Percentiles rank a stretch among this genome's conserved stretches.
Evolutionary conservation across 768 basidiomycete genomes (phyloP).

Genomic region (Hygrophorus russula): DNA sequence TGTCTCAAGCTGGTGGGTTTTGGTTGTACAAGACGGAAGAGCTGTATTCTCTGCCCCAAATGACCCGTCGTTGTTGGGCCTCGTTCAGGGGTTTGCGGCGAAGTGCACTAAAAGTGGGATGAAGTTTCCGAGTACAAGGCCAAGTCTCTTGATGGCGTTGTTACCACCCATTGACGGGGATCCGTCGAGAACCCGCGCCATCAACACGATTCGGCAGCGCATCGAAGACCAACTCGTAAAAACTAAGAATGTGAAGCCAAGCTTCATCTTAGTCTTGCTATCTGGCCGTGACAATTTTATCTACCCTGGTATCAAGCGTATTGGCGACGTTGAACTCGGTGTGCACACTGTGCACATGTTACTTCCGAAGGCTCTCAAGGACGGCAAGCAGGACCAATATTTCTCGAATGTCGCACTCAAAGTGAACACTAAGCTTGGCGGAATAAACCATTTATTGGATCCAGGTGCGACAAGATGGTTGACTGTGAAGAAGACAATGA

Average conservation of each 20-base stretch:
- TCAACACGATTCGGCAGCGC: constrained; percentile 27
- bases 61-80: constrained; percentile 27
- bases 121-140: constrained; percentile 24
- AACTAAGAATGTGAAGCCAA: constrained; percentile 28
- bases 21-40: constrained; percentile 46
- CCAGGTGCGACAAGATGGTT: constrained; percentile 48
- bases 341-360: constrained; percentile 70
- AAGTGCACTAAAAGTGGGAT: constrained; percentile 58
- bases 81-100: constrained; percentile 40
- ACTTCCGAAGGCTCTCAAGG: constrained; percentile 44
- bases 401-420: constrained; percentile 76
- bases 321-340: constrained; percentile 69
- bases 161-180: constrained; percentile 19
- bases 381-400: constrained; percentile 60
- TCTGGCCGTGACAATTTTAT: constrained; percentile 61
- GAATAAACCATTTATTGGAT: constrained; percentile 55
- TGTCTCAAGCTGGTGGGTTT: constrained; percentile 54
- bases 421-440: constrained; percentile 75
- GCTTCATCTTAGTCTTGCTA: constrained; percentile 61
- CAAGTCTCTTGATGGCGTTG: constrained; percentile 26
- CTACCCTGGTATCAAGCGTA: constrained; percentile 72
- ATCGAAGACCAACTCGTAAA: constrained; percentile 21
- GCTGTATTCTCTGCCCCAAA: constrained; percentile 25
- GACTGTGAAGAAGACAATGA: constrained; percentile 57
- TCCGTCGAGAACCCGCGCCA: constrained; percentile 25